A percentile compares a stretch with the other conserved stretches of the same genome.
phyloP scores from a whole-genome alignment of 345 rosid genomes.

The Alliaria petiolata region DNA sequence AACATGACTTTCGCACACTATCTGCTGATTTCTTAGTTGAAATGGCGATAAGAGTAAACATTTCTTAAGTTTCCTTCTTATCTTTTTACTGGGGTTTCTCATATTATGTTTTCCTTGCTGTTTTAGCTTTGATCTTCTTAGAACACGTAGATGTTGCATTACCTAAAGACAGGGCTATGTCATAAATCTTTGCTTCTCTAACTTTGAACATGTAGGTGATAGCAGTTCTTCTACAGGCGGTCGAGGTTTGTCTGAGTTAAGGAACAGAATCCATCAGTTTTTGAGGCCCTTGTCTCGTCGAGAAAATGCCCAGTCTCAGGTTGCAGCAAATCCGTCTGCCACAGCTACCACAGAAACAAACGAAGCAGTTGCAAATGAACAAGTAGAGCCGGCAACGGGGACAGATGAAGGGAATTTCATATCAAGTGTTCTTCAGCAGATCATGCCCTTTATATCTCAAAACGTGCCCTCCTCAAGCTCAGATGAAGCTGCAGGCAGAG shows the following conservation, averaged over 20 bases:
- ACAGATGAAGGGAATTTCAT: conserved; percentile 43
- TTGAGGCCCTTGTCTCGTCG: conserved; percentile 41
- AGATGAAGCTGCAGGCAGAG: conserved; percentile 25
- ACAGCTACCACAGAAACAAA: conserved; percentile 24
- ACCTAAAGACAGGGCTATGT: not conserved
- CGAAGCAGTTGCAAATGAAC: conserved; percentile 24
- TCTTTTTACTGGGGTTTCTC: not conserved
- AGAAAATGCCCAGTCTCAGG: conserved; percentile 33
- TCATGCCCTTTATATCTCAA: conserved; percentile 48
- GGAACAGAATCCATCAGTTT: conserved; percentile 40
- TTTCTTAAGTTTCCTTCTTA: not conserved
- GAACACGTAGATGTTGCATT: not conserved
- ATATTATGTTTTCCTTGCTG: not conserved
- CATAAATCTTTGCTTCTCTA: not conserved
- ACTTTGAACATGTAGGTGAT: conserved; percentile 28
- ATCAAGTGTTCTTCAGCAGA: conserved; percentile 49
- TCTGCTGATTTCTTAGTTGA: conserved; percentile 1
- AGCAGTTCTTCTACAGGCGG: conserved; percentile 7
- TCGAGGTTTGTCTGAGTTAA: conserved; percentile 21
- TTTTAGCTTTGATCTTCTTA: conserved; percentile 9
- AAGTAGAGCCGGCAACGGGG: conserved; percentile 25
- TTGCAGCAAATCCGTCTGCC: conserved; percentile 21
- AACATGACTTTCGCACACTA: not conserved
- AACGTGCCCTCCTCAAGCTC: conserved; percentile 20
- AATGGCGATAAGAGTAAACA: not conserved